Conservation (phyloP, 768 basidiomycete genomes). For the Astraeus odoratus region DNA sequence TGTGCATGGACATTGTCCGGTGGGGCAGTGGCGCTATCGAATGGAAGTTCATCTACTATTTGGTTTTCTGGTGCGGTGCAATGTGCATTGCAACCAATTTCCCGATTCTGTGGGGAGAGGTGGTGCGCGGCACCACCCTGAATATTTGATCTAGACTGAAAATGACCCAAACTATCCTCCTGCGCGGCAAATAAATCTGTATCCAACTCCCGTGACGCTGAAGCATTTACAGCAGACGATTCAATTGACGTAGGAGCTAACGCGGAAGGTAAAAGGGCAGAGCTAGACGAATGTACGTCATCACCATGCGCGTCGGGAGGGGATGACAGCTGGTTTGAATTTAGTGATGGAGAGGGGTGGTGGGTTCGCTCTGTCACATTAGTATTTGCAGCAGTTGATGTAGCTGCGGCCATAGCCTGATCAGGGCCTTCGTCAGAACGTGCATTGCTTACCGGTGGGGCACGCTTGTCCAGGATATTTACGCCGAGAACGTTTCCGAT, state of each 20-base stretch:
- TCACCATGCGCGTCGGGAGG: constrained; percentile 11
- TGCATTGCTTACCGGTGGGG: constrained; percentile 2
- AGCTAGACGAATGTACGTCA: constrained; percentile 15
- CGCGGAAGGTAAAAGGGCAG: constrained; percentile 15
- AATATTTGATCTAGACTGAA: constrained; percentile 7
- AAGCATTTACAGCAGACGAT: constrained; percentile 5
- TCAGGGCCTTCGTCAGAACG: constrained; percentile 3
- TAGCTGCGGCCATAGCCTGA: constrained; percentile 17
- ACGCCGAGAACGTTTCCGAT: constrained; percentile 72
- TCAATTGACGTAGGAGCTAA: constrained; percentile 7
- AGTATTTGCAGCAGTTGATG: constrained; percentile 14
- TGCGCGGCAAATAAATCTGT: constrained; percentile 4
- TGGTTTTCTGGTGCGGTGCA: constrained; percentile 6
- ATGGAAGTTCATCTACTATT: constrained; percentile 3
- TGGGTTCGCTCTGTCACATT: constrained; percentile 17
- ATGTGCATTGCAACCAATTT: constrained; percentile 19
- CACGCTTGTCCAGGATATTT: constrained; percentile 38
- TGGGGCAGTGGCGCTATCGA: constrained; percentile 36
- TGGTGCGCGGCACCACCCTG: constrained; percentile 8
- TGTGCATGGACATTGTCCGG: constrained; percentile 65
- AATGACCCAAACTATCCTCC: constrained; percentile 5
- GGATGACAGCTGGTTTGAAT: constrained; percentile 3
- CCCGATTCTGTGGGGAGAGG: constrained; percentile 10
- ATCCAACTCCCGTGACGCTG: constrained; percentile 15
- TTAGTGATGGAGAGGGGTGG: not conserved